These are phyloP conservation scores for Globisporangium canariense DNA, from an alignment of 352 stramenopile genomes.

Conservation along the genomic window DNA sequence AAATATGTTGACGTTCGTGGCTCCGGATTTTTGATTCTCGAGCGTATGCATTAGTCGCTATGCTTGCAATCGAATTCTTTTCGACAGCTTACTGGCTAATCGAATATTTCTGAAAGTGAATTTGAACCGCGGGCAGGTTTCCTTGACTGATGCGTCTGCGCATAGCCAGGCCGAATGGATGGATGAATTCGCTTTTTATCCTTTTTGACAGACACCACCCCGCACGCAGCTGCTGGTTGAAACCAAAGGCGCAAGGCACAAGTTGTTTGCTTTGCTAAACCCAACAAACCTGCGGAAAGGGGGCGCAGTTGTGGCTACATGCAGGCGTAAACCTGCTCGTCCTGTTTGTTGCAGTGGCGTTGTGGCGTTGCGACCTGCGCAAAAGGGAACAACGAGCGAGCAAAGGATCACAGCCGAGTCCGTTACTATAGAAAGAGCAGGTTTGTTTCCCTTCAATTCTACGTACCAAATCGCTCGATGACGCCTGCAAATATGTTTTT, in stretches of 20 bases:
- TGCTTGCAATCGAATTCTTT: too few species aligned
- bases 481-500: neutral
- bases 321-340: too few species aligned
- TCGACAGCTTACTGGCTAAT: too few species aligned
- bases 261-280: neutral
- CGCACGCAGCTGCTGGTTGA: neutral
- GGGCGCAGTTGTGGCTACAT: neutral
- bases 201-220: neutral
- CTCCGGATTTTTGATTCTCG: too few species aligned
- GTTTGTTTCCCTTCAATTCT: constrained; percentile 12
- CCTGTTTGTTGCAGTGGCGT: neutral
- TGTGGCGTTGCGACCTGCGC: neutral
- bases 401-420: neutral
- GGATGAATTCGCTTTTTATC: neutral
- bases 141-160: neutral
- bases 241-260: neutral
- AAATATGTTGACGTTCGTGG: too few species aligned
- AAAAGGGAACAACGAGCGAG: neutral
- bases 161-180: constrained; percentile 7
- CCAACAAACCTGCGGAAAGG: neutral
- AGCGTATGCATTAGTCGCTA: too few species aligned
- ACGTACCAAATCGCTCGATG: neutral
- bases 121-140: too few species aligned
- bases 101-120: too few species aligned
- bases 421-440: neutral